Evolutionary conservation across 192 early-diverging fungal species (phyloP).

Genomic region (Funneliformis geosporum): DNA sequence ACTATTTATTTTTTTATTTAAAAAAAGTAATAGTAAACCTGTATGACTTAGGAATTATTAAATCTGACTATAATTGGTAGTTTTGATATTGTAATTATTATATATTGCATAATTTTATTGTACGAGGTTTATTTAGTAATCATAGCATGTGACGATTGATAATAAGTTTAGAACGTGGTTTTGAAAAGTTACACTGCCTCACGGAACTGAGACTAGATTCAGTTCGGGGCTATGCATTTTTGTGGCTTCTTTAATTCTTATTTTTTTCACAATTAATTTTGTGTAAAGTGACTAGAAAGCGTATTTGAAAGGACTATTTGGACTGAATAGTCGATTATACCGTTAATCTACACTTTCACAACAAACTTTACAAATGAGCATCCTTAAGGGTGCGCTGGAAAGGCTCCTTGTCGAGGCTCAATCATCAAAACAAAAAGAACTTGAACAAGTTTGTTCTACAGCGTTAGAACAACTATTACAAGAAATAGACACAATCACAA

Average conservation of each 20-base stretch:
- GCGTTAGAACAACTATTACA: slow-evolving; percentile 40
- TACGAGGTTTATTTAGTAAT: too few species aligned
- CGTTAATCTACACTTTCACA: background rate
- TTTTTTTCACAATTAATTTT: background rate
- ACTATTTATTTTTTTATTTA: too few species aligned
- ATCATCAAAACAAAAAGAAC: slow-evolving; percentile 42
- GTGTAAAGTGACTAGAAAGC: background rate
- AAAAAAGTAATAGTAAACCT: too few species aligned
- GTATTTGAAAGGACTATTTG: too few species aligned
- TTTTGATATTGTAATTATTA: too few species aligned
- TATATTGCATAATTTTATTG: too few species aligned
- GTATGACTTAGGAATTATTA: too few species aligned
- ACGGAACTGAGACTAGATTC: background rate
- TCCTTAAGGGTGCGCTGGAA: slow-evolving; percentile 51
- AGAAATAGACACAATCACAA: slow-evolving; percentile 37
- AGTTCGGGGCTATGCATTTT: background rate
- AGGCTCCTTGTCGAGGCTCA: slow-evolving; percentile 48
- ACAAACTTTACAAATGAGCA: slow-evolving; percentile 36
- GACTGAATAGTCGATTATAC: background rate
- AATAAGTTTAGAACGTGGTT: too few species aligned
- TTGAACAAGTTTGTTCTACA: slow-evolving; percentile 40
- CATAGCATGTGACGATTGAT: too few species aligned
- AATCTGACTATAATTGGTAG: too few species aligned
- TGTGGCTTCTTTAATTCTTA: background rate
- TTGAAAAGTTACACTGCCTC: background rate